Base-by-base conservation (phyloP, 108 stramenopile genomes). In the Pseudonitzschia multiseries region DNA sequence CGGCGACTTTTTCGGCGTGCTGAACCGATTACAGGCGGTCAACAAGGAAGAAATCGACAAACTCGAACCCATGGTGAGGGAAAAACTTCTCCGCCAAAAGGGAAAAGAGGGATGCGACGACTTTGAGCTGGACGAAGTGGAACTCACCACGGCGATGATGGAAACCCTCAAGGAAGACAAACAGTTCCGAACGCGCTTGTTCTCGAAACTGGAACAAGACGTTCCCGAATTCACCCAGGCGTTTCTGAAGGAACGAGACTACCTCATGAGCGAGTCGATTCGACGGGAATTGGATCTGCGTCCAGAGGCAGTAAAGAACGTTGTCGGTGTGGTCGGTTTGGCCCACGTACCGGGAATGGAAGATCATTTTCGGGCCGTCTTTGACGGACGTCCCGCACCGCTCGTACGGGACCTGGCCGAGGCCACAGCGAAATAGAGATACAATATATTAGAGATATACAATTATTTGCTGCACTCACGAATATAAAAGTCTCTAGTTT, bases 141-240 rank as follows among this genome's bases (percentile, higher is more conserved):
- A 59, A 24, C 36, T 75, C 64, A 53, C 66, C 9, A 74, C 68
- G 21, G 74, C 74, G 41, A 69, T 81, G 40, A 74, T 81, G 71
- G 80, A 81, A 75, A 51, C 62, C 12, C 36, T 81, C 21, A 81
- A 76, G 42, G 57, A 42, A 41, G 80, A 81, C 71, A 43, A 64
- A 32, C 52, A 60, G n/a, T 48, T 81, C 14, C 62, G 80, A 18
- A 40, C 75, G 48, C 69, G 74, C 40, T 60, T 81, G 29, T 81
- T 81, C 68, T 26, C 42, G 6, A 66, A 64, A 62, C 41, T 81
- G 24, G 80, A 81, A 36, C 57, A 69, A 64, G 56, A 76, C 41
- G 80, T 81, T 36, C 80, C 80, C 4, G 80, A 75, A 68, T 81
- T 81, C 53, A 75, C 75, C 2, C 65, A 65, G 53, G 80, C 80